Base-by-base conservation (phyloP, 164 flowering plant genomes). In the Dillenia turbinata region DNA sequence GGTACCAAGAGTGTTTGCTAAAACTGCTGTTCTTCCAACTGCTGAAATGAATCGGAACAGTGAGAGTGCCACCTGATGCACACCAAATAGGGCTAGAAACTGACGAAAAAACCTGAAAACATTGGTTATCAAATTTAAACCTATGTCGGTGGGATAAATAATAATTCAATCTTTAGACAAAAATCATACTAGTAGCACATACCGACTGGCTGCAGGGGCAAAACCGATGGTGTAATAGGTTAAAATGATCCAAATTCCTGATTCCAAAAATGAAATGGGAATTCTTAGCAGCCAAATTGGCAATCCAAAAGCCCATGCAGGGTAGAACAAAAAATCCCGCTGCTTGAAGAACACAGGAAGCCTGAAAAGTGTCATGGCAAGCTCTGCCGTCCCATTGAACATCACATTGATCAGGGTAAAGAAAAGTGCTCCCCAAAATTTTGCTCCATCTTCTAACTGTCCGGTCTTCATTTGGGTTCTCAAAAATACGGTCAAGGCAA, bases 351-450 rank as follows among this genome's bases (percentile, higher is more conserved):
- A 83, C 15, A 85, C 87, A 3, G 90, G 87, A 52, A 85, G 83
- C 72, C 78, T 78, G 52, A 65, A 40, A 52, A 83, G 69, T 12
- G 84, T 85, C 83, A 79, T 70, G 14, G 80, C 73, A n/a, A 83
- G 74, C 79, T 85, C 90, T 12, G 85, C 84, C 75, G 75, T 66
- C 9, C 90, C 90, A 68, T 85, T 85, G 54, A 83, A 83, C 87
- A 85, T 85, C 60, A 83, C 81, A 52, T 81, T 83, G 3, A 79
- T 67, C 16, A 85, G 72, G 58, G 83, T 67, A 71, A 79, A 85
- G 58, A 85, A 85, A 52, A 85, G 48, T 47, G 90, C 90, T 19
- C 90, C 84, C n/a, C 61, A 75, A 56, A 57, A 83, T 57, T 83
- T 85, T 46, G 71, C 77, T 47, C 83, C 84, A 63, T 73, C 85